Evolutionary conservation across 805 yeast genomes (phyloP).

Genomic region (Huiozyma sinensis): DNA sequence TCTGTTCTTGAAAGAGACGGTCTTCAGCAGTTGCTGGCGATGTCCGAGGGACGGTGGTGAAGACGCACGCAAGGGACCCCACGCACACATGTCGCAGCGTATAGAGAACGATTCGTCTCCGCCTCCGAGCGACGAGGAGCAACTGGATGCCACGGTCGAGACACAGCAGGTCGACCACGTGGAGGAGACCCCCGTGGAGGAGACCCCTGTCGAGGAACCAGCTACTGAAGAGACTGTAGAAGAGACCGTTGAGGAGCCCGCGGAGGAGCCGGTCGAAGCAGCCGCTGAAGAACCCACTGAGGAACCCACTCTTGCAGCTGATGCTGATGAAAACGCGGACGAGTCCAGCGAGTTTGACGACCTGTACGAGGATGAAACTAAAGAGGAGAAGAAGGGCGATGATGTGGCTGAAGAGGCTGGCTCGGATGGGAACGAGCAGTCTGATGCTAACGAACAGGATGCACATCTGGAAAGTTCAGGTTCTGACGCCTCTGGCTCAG

Average conservation of each 20-base stretch:
- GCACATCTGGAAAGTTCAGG: too few species aligned
- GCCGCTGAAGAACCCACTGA: neutral
- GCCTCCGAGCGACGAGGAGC: too few species aligned
- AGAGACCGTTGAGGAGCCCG: neutral
- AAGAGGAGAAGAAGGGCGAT: conserved; percentile 1
- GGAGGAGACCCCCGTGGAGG: too few species aligned
- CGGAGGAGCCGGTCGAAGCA: neutral
- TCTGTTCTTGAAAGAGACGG: too few species aligned
- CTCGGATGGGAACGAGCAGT: neutral
- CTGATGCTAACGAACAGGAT: neutral
- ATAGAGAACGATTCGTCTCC: too few species aligned
- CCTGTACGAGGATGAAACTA: conserved; percentile 9
- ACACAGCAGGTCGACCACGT: too few species aligned
- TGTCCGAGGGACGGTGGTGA: too few species aligned
- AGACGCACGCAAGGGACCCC: too few species aligned
- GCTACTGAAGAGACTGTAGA: conserved; percentile 1
- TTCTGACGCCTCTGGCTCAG: neutral
- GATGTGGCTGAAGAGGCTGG: conserved; percentile 3
- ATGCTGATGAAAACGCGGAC: conserved; percentile 1
- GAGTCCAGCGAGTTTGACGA: conserved; percentile 5
- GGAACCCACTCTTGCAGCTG: neutral
- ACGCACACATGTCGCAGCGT: too few species aligned
- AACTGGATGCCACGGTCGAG: too few species aligned
- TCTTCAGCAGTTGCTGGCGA: too few species aligned
- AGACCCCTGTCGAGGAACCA: too few species aligned